These are phyloP conservation scores for Halenospora varia DNA, from an alignment of 495 filamentous ascomycete species.

Conservation along the genomic window DNA sequence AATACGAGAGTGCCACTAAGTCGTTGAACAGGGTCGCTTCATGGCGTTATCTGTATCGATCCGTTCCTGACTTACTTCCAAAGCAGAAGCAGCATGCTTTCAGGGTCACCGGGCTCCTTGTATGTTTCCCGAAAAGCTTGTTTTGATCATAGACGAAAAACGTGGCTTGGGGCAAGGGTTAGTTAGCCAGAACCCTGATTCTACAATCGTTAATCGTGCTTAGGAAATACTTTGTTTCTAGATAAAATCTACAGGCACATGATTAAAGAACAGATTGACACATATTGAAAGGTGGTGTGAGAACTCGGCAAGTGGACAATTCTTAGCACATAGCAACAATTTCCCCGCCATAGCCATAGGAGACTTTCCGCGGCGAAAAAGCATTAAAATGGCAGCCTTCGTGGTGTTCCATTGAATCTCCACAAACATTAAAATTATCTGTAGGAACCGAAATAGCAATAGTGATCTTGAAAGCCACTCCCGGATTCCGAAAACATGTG, in stretches of 20 bases:
- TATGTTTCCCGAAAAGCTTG: neutral
- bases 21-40: neutral
- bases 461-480: neutral
- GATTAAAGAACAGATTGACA: too few relatives aligned
- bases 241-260: too few relatives aligned
- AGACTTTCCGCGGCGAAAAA: too few relatives aligned
- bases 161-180: neutral
- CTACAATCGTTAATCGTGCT: too few relatives aligned
- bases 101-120: neutral
- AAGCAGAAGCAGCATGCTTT: neutral
- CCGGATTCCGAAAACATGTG: neutral
- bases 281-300: too few relatives aligned
- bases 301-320: too few relatives aligned
- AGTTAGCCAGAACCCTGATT: too few relatives aligned
- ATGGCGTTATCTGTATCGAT: neutral
- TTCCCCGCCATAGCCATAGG: too few relatives aligned
- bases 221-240: too few relatives aligned
- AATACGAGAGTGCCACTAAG: slow-evolving; percentile 5
- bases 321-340: too few relatives aligned
- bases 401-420: too few relatives aligned
- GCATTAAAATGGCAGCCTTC: too few relatives aligned
- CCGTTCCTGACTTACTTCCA: slow-evolving; percentile 2
- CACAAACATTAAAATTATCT: neutral
- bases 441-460: neutral
- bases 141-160: neutral